Evolutionary conservation across 164 flowering plant species (phyloP), one percentile per base, ranked within the genome.

Genomic region (Dillenia turbinata): DNA sequence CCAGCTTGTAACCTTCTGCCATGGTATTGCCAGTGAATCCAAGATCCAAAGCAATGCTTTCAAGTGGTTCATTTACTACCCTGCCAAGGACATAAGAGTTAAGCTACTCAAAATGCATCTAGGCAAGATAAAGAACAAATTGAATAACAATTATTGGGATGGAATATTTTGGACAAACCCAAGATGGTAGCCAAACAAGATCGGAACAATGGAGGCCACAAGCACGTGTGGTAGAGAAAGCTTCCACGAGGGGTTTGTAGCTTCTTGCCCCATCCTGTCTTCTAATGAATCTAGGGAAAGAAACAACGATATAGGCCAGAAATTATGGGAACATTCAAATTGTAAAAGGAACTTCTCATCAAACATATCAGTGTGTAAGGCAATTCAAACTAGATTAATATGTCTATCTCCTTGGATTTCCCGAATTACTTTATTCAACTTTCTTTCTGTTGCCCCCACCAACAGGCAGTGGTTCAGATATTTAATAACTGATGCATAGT

Each of bases 31-130:
- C 96, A 59, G 66, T 86, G 75, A 92, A 92, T 49, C 93, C 96
- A 73, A 92, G 85, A 79, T 90, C 96, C 26, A 52, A 43, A 44
- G 98, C 78, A 64, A 92, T 92, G 76, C 81, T 90, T 69, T 90
- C 96, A 67, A 90, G 90, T 49, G 98, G 88, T 69, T 90, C 98
- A 76, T 92, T 92, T 33, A 92, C 98, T 60, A 92, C 96, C 56
- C 98, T 92, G 90, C 55, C 65, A 57, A 11, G 6, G 53, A 53
- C 50, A 56, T 65, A 58, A 5, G 40, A 46, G 63, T 33, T 33
- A 33, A 33, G 7, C 40, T 33, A 33, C 40, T 33, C 40, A 33
- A 33, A 33, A 33, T 33, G 40, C 40, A 33, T 5, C 40, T 33
- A 5, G 6, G 40, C 40, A 33, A 33, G 40, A 33, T 33, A 33